phyloP scores from a whole-genome alignment of 169 alveolate genomes.

The Theileria parva region DNA sequence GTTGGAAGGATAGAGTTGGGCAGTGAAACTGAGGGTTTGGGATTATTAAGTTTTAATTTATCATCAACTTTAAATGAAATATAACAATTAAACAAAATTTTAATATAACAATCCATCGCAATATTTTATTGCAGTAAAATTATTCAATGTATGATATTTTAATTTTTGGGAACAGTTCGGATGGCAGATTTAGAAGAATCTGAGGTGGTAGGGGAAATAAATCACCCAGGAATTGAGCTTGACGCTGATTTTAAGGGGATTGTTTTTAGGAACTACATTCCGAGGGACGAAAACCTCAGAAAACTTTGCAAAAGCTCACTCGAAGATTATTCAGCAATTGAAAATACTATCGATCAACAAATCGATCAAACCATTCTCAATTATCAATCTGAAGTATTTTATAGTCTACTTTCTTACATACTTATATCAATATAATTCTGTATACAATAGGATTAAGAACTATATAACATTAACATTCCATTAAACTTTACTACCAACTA shows the following conservation, averaged over 20 bases:
- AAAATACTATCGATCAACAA: conserved; percentile 47
- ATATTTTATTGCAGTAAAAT: too few species aligned
- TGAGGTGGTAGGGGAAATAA: neutral
- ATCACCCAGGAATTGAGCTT: neutral
- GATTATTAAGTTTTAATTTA: conserved; percentile 28
- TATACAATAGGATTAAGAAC: neutral
- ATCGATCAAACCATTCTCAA: conserved; percentile 36
- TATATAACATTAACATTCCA: neutral
- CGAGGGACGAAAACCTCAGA: conserved; percentile 57
- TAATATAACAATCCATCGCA: too few species aligned
- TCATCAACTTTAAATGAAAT: conserved; percentile 33
- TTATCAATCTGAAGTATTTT: conserved; percentile 41
- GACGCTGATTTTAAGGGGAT: conserved; percentile 49
- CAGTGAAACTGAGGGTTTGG: conserved; percentile 40
- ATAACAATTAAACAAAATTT: neutral
- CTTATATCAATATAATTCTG: neutral
- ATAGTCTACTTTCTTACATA: neutral
- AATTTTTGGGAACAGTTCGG: neutral
- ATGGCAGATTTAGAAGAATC: conserved; percentile 21
- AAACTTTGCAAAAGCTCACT: conserved; percentile 40
- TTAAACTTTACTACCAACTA: neutral
- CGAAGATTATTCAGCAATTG: conserved; percentile 61
- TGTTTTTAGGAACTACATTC: conserved; percentile 58
- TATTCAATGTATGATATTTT: neutral
- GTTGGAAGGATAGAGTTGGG: conserved; percentile 60